Evolutionary conservation across 2,329 filamentous ascomycete genomes (phyloP), one percentile per base, ranked within the genome.

Genomic region (Aspergillus sp.): DNA sequence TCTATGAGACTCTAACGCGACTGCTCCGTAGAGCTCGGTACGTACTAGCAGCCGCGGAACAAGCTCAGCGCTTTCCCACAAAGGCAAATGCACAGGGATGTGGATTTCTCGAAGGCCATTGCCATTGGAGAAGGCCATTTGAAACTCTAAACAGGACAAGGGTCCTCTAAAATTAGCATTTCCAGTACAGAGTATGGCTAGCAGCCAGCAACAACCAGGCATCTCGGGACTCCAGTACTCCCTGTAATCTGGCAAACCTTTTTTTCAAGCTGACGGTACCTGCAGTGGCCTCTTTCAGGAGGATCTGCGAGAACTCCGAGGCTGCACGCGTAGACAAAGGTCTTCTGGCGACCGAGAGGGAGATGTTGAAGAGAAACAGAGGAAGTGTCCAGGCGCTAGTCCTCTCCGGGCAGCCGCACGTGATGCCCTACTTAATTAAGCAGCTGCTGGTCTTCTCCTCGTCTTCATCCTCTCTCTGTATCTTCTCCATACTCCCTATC

Each of bases 51-150:
- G n/a, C n/a, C n/a, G n/a, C 16, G 20, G 10, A 20, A 17, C 8
- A 12, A 10, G 16, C n/a, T 15, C 7, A 32, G 16, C 8, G n/a
- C 15, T 24, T 32, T 32, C 30, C 30, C 14, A 26, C 30, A 20
- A 17, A 15, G 20, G 30, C n/a, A 26, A 26, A 26, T 19, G 30
- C 20, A 26, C 30, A 10, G 16, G 10, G 12, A 14, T 20, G 19
- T 30, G 29, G 29, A 22, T n/a, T n/a, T n/a, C n/a, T n/a, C n/a
- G n/a, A n/a, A n/a, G n/a, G n/a, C n/a, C n/a, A n/a, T n/a, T n/a
- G n/a, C n/a, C n/a, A n/a, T n/a, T n/a, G 19, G 19, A 22, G 10
- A 6, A 22, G 10, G 10, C 5, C 19, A 5, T 10, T 22, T 6
- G 19, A 22, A 22, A 22, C 19, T 22, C 19, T 22, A 22, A 22